Conservation (phyloP, 1,284 basidiomycete species). For the Xerocomus amazonicus region DNA sequence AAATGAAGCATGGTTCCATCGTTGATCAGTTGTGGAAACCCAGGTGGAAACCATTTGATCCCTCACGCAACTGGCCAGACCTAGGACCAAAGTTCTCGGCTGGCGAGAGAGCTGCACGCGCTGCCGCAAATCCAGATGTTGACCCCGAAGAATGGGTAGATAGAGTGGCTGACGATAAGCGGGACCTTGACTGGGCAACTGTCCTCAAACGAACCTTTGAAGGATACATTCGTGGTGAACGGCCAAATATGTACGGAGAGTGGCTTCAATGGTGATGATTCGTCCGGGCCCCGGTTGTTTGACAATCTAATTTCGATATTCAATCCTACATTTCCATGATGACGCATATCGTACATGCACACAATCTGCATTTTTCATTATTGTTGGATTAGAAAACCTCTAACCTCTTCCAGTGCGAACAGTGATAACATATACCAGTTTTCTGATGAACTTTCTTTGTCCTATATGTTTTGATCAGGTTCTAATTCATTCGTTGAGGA, state of each 20-base stretch:
- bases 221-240: conserved; percentile 80
- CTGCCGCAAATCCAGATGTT: conserved; percentile 32
- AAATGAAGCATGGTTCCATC: not conserved
- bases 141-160: conserved; percentile 40
- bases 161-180: conserved; percentile 47
- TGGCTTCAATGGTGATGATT: conserved; percentile 63
- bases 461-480: conserved; percentile 14
- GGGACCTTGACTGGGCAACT: conserved; percentile 86
- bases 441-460: conserved; percentile 27
- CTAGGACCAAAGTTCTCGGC: conserved; percentile 75
- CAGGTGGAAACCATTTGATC: conserved; percentile 94
- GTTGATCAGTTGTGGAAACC: not conserved
- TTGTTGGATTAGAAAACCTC: conserved; percentile 35
- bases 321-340: conserved; percentile 24
- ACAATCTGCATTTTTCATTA: conserved; percentile 25
- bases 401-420: conserved; percentile 26
- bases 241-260: conserved; percentile 91
- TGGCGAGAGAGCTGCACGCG: conserved; percentile 62
- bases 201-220: conserved; percentile 92
- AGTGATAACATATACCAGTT: conserved; percentile 29
- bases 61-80: conserved; percentile 86
- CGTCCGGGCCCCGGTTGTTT: conserved; percentile 2
- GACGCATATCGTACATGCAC: conserved; percentile 27
- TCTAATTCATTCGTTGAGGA: conserved; percentile 15
- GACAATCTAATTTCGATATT: conserved; percentile 33